Evolutionary conservation across 2,329 filamentous ascomycete genomes (phyloP).

Genomic region (Neodidymelliopsis sp.): DNA sequence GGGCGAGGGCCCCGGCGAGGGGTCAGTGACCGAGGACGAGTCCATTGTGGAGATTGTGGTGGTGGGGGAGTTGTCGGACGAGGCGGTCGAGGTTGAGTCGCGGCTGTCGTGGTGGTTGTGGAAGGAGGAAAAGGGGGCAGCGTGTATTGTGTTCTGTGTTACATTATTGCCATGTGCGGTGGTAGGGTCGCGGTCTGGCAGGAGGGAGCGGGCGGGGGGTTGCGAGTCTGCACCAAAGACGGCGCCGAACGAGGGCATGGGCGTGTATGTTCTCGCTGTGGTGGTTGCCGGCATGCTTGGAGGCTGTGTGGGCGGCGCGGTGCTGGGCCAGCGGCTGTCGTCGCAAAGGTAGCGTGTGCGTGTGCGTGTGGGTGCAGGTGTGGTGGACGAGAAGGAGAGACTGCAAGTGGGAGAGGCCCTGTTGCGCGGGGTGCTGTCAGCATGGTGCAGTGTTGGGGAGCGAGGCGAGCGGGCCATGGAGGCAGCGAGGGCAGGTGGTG

Average conservation of each 20-base stretch:
- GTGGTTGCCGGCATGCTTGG: conserved; percentile 50
- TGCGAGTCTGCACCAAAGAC: conserved; percentile 71
- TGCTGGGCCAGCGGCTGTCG: conserved; percentile 26
- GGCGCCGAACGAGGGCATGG: conserved; percentile 78
- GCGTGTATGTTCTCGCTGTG: conserved; percentile 46
- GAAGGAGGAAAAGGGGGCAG: conserved; percentile 50
- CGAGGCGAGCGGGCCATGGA: conserved; percentile 36
- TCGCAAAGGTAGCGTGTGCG: no score
- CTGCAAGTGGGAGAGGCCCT: conserved; percentile 47
- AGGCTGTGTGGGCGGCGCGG: background rate
- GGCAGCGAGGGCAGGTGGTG: conserved; percentile 18
- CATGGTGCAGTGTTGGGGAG: conserved; percentile 30
- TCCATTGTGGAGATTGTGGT: conserved; percentile 93
- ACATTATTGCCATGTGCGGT: conserved; percentile 41
- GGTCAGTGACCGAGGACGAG: conserved; percentile 87
- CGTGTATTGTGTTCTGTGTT: conserved; percentile 42
- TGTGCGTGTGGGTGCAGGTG: conserved; percentile 30
- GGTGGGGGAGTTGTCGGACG: conserved; percentile 92
- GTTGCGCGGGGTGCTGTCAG: conserved; percentile 48
- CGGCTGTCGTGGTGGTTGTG: conserved; percentile 73
- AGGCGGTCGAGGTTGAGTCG: conserved; percentile 83
- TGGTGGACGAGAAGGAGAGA: conserved; percentile 44
- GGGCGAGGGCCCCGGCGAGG: conserved; percentile 87
- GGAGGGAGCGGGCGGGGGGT: conserved; percentile 58
- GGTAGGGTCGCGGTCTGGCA: conserved; percentile 22